phyloP scores from a whole-genome alignment of 2,329 filamentous ascomycete genomes.

The Sordariomycetes sp. region DNA sequence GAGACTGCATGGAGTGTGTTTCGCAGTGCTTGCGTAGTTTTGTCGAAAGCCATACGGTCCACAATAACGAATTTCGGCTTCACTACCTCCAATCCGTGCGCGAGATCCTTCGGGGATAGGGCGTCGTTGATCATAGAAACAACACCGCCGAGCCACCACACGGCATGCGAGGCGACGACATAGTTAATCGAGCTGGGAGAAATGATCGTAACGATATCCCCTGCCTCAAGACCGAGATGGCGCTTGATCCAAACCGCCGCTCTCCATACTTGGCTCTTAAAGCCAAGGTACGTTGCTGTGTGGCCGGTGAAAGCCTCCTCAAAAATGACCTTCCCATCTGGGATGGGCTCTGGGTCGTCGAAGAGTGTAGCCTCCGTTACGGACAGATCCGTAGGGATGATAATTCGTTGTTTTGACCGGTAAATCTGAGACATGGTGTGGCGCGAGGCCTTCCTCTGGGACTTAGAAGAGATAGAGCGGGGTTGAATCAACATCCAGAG shows the following conservation, averaged over 20 bases:
- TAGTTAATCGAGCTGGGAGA: background rate
- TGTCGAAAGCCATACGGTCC: background rate
- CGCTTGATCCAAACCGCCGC: background rate
- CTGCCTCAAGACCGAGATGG: background rate
- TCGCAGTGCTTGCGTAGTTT: background rate
- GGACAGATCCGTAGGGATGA: background rate
- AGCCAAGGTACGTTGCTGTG: background rate
- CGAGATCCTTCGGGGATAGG: background rate
- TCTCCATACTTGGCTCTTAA: background rate
- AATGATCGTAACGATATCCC: background rate
- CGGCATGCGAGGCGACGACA: background rate
- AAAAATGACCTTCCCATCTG: constrained; percentile 1
- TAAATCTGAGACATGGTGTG: background rate
- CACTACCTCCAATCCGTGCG: background rate
- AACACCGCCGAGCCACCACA: background rate
- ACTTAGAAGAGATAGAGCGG: too few species aligned
- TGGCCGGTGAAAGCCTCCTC: background rate
- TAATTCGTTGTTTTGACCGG: background rate
- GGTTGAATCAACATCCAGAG: too few species aligned
- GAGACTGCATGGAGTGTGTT: background rate
- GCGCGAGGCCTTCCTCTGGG: too few species aligned
- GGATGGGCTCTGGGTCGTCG: background rate
- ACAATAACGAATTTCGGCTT: background rate
- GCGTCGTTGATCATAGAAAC: background rate
- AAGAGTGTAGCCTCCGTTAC: background rate